phyloP scores from a whole-genome alignment of 495 filamentous ascomycete genomes.

The Hyphodiscus hymeniophilus region DNA sequence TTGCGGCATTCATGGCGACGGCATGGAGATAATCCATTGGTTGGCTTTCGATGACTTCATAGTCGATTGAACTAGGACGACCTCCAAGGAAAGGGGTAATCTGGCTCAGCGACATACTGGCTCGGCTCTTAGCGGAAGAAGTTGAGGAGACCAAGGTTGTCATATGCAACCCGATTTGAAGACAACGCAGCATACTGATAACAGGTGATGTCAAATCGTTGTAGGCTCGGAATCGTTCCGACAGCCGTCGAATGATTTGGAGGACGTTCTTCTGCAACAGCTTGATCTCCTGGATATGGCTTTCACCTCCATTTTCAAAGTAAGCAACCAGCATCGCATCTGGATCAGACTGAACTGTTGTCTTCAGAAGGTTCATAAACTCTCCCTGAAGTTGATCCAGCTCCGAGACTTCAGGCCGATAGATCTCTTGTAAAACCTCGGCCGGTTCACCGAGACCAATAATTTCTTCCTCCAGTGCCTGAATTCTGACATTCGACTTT shows the following conservation, averaged over 20 bases:
- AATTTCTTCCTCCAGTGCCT: slow-evolving; percentile 52
- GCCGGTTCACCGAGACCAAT: slow-evolving; percentile 53
- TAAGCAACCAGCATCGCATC: slow-evolving; percentile 26
- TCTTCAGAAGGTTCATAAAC: slow-evolving; percentile 65
- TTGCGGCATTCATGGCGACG: slow-evolving; percentile 28
- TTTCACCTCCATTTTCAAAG: slow-evolving; percentile 7
- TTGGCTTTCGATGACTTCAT: slow-evolving; percentile 27
- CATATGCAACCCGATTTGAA: slow-evolving; percentile 69
- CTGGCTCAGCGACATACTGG: slow-evolving; percentile 21
- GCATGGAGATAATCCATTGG: slow-evolving; percentile 39
- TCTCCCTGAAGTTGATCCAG: slow-evolving; percentile 71
- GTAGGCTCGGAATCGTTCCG: slow-evolving; percentile 60
- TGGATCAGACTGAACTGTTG: slow-evolving; percentile 47
- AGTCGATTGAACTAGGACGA: slow-evolving; percentile 15
- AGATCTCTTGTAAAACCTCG: slow-evolving; percentile 44
- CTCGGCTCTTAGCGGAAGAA: slow-evolving; percentile 18
- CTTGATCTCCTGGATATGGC: slow-evolving; percentile 33
- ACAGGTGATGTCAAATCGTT: slow-evolving; percentile 75
- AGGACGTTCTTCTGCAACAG: slow-evolving; percentile 64
- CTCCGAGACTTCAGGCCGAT: slow-evolving; percentile 58
- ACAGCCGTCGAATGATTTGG: slow-evolving; percentile 58
- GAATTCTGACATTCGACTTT: slow-evolving; percentile 49
- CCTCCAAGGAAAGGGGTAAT: slow-evolving; percentile 60
- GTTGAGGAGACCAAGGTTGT: slow-evolving; percentile 30
- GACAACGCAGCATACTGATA: slow-evolving; percentile 70